Evolutionary conservation across 1,284 basidiomycete species (phyloP).

Genomic region (Papiliotrema laurentii): DNA sequence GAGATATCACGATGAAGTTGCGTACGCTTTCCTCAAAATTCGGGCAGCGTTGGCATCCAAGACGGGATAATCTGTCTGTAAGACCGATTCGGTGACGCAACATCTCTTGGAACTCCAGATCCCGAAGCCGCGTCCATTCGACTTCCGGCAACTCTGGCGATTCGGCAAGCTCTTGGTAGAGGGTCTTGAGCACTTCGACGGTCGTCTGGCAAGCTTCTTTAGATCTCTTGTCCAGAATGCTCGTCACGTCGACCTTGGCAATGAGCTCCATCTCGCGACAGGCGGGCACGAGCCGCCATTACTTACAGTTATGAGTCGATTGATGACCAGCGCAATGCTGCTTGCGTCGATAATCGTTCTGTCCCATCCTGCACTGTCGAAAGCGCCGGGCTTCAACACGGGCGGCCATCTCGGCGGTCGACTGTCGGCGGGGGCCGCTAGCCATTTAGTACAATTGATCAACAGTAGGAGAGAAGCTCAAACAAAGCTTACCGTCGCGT

Average conservation of each 20-base stretch:
- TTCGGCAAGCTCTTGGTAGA: constrained; percentile 55
- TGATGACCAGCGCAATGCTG: constrained; percentile 75
- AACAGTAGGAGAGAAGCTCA: too few species aligned
- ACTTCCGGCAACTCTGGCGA: constrained; percentile 60
- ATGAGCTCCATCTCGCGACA: constrained; percentile 5
- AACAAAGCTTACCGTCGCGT: too few species aligned
- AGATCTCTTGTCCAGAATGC: constrained; percentile 58
- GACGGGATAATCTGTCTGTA: constrained; percentile 49
- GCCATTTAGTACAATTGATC: too few species aligned
- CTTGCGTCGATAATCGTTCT: constrained; percentile 62
- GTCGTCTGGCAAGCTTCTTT: constrained; percentile 47
- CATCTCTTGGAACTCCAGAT: constrained; percentile 89
- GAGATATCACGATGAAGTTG: constrained; percentile 7
- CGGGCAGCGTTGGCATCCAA: constrained; percentile 58
- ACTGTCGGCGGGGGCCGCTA: constrained; percentile 53
- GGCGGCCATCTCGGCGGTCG: constrained; percentile 74
- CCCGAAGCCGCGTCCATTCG: constrained; percentile 76
- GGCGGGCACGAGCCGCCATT: constrained; percentile 1
- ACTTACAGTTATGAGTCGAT: constrained; percentile 64
- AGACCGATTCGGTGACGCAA: constrained; percentile 61
- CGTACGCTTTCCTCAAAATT: constrained; percentile 67
- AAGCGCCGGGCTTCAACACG: constrained; percentile 51
- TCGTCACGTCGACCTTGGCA: constrained; percentile 60
- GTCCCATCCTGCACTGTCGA: constrained; percentile 64
- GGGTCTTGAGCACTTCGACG: constrained; percentile 49